Percentiles rank a stretch among this genome's conserved stretches.
Evolutionary conservation across 352 stramenopile species (phyloP).

Genomic region (Pythium oligandrum): DNA sequence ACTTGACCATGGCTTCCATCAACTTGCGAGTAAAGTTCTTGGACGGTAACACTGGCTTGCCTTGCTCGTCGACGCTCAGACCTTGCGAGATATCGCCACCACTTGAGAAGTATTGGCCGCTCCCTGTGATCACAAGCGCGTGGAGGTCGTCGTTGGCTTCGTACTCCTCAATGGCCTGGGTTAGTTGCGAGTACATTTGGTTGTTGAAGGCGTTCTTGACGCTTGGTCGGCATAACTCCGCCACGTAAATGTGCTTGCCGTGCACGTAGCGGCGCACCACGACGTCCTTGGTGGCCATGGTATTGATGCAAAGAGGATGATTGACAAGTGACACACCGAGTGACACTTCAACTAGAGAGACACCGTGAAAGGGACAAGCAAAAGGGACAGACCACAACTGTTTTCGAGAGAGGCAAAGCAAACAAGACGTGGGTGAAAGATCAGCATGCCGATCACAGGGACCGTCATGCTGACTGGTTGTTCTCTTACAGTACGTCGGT

Average conservation of each 20-base stretch:
- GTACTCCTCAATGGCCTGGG: slow-evolving; percentile 59
- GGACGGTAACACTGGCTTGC: slow-evolving; percentile 31
- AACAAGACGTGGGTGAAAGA: too few relatives aligned
- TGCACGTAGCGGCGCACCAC: slow-evolving; percentile 46
- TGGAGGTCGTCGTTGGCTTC: slow-evolving; percentile 61
- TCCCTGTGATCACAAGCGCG: slow-evolving; percentile 85
- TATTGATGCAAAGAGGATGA: too few relatives aligned
- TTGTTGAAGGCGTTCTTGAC: slow-evolving; percentile 91
- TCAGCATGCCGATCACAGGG: too few relatives aligned
- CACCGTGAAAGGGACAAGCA: too few relatives aligned
- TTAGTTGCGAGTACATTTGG: slow-evolving; percentile 83
- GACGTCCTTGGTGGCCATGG: slow-evolving; percentile 1
- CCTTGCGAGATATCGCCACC: slow-evolving; percentile 75
- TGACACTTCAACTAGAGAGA: too few relatives aligned
- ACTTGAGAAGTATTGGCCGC: slow-evolving; percentile 90
- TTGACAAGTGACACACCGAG: too few relatives aligned
- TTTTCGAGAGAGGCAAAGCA: too few relatives aligned
- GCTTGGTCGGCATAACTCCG: slow-evolving; percentile 64
- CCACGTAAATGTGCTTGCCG: slow-evolving; percentile 59
- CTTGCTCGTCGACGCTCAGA: slow-evolving; percentile 25
- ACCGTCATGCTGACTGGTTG: too few relatives aligned
- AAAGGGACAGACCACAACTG: too few relatives aligned
- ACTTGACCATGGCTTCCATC: slow-evolving; percentile 73
- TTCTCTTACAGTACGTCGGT: too few relatives aligned
- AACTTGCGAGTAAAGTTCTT: slow-evolving; percentile 44